phyloP scores from a whole-genome alignment of 164 flowering plant species.

The Aristolochia californica region DNA sequence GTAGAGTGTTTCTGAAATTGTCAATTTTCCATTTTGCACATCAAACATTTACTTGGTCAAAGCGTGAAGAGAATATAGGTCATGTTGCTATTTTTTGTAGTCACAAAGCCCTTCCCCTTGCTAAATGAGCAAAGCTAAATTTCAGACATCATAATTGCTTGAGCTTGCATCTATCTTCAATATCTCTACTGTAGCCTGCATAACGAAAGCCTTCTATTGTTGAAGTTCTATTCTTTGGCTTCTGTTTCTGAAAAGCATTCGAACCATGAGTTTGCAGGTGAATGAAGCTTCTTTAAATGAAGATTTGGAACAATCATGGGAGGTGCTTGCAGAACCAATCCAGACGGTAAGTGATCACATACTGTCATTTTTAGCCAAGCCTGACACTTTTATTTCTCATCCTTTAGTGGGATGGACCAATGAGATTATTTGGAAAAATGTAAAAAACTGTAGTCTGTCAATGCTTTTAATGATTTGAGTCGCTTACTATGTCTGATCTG shows the following conservation, averaged over 20 bases:
- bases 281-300: constrained; percentile 64
- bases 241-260: too few species aligned
- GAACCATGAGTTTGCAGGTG: constrained; percentile 31
- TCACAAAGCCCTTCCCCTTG: too few species aligned
- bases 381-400: background rate
- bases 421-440: background rate
- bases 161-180: background rate
- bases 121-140: too few species aligned
- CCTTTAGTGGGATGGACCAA: background rate
- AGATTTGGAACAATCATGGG: constrained; percentile 82
- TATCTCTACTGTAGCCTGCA: background rate
- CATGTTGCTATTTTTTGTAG: too few species aligned
- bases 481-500: too few species aligned
- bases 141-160: background rate
- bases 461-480: too few species aligned
- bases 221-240: background rate
- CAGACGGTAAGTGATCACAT: constrained; percentile 56
- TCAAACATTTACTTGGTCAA: too few species aligned
- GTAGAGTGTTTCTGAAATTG: background rate
- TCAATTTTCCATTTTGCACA: too few species aligned
- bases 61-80: too few species aligned
- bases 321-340: constrained; percentile 97
- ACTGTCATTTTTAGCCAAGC: background rate
- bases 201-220: background rate
- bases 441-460: too few species aligned